Percentiles rank a stretch among this genome's conserved stretches.
Evolutionary conservation across 2,329 filamentous ascomycete species (phyloP).

Genomic region (Chrysosporium queenslandicum): DNA sequence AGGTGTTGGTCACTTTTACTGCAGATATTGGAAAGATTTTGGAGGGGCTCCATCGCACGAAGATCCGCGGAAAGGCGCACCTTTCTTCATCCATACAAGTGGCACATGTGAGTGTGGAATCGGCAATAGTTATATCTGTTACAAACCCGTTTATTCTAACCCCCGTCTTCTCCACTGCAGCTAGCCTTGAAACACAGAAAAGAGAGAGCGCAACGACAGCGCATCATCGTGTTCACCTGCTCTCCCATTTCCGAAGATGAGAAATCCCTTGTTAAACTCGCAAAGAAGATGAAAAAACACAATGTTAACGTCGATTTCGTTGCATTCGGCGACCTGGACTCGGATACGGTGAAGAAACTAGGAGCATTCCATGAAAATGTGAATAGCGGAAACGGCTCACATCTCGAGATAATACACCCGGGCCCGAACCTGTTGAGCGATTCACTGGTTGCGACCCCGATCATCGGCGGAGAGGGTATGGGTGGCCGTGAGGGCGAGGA

Average conservation of each 20-base stretch:
- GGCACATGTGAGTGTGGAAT: slow-evolving; percentile 60
- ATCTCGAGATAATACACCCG: slow-evolving; percentile 81
- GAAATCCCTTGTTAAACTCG: slow-evolving; percentile 76
- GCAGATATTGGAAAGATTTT: slow-evolving; percentile 94
- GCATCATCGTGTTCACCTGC: slow-evolving; percentile 95
- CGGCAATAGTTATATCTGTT: not conserved
- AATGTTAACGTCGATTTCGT: slow-evolving; percentile 91
- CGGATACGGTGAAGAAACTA: slow-evolving; percentile 80
- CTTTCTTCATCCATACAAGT: slow-evolving; percentile 92
- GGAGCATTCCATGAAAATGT: slow-evolving; percentile 88
- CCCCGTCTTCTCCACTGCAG: slow-evolving; percentile 41
- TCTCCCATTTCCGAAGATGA: slow-evolving; percentile 83
- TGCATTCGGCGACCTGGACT: slow-evolving; percentile 85
- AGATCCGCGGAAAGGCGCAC: slow-evolving; percentile 82
- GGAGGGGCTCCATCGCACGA: slow-evolving; percentile 82
- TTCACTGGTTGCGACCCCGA: slow-evolving; percentile 78
- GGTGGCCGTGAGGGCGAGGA: slow-evolving; percentile 44
- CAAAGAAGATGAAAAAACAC: slow-evolving; percentile 98
- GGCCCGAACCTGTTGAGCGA: slow-evolving; percentile 88
- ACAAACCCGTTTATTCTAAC: not conserved
- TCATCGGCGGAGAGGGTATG: slow-evolving; percentile 70
- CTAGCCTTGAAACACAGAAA: slow-evolving; percentile 94
- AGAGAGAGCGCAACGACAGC: slow-evolving; percentile 92
- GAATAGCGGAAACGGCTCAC: slow-evolving; percentile 81
- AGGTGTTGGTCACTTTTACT: slow-evolving; percentile 91